These are phyloP conservation scores for Exophiala lecanii-corni DNA, from an alignment of 2,329 filamentous ascomycete genomes.

Conservation along the genomic window DNA sequence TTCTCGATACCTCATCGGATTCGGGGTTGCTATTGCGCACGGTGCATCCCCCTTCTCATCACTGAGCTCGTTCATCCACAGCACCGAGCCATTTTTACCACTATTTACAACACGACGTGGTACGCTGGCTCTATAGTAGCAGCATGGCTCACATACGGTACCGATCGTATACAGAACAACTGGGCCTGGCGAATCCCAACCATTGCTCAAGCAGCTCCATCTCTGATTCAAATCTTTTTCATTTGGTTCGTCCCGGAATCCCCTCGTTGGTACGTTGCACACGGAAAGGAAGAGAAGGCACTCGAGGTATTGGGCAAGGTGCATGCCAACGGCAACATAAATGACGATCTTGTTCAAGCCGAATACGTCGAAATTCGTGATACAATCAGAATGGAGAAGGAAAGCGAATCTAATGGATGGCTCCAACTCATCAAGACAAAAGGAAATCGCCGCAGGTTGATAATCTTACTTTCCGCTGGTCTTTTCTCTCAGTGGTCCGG, in stretches of 20 bases:
- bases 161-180: conserved; percentile 41
- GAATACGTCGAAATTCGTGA: conserved; percentile 64
- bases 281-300: conserved; percentile 30
- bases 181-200: conserved; percentile 61
- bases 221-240: conserved; percentile 49
- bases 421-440: conserved; percentile 58
- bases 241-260: conserved; percentile 66
- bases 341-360: conserved; percentile 54
- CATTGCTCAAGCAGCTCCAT: conserved; percentile 61
- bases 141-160: conserved; percentile 46
- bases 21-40: conserved; percentile 49
- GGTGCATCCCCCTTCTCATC: conserved; percentile 35
- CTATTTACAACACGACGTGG: conserved; percentile 53
- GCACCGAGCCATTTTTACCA: conserved; percentile 46
- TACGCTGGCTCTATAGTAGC: conserved; percentile 50
- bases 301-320: conserved; percentile 32
- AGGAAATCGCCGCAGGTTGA: conserved; percentile 45
- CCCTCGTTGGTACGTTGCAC: conserved; percentile 54
- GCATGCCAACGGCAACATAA: conserved; percentile 38
- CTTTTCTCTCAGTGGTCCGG: conserved; percentile 57
- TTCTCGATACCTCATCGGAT: conserved; percentile 61
- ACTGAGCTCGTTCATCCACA: conserved; percentile 47
- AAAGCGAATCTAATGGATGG: conserved; percentile 48
- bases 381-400: conserved; percentile 56
- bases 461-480: conserved; percentile 47